Percentiles rank a stretch among this genome's conserved stretches.
Conservation (phyloP, 2,329 filamentous ascomycete species). For the Elsinoe batatas region DNA sequence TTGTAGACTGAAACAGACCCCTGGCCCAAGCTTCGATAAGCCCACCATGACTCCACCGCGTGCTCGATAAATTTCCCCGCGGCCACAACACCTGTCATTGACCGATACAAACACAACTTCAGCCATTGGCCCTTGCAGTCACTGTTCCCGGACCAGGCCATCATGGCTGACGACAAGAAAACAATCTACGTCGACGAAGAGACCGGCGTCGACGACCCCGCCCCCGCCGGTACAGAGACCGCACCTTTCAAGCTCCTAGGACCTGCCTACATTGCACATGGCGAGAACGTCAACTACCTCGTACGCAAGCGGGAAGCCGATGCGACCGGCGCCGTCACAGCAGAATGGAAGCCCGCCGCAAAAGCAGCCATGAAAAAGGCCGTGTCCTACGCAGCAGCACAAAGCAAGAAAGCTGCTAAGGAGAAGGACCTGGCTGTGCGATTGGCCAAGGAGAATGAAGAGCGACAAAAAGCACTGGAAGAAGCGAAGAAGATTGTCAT, state of each 20-base stretch:
- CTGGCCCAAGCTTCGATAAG: conserved; percentile 11
- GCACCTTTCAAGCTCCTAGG: conserved; percentile 74
- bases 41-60: not conserved
- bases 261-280: conserved; percentile 64
- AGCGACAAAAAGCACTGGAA: conserved; percentile 62
- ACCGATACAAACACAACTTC: not conserved
- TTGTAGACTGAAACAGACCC: not conserved
- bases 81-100: not conserved
- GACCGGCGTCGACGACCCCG: conserved; percentile 53
- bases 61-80: not conserved
- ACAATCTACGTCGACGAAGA: conserved; percentile 73
- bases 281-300: conserved; percentile 54
- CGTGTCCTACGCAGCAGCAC: conserved; percentile 59
- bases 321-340: conserved; percentile 53
- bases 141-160: not conserved
- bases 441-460: conserved; percentile 62
- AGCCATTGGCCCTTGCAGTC: not conserved
- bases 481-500: conserved; percentile 71
- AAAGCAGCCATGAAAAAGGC: conserved; percentile 84
- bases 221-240: conserved; percentile 40
- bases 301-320: conserved; percentile 58
- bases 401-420: conserved; percentile 78
- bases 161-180: conserved; percentile 24
- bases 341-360: conserved; percentile 70
- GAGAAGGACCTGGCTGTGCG: conserved; percentile 62